These are phyloP conservation scores for Poteriospumella lacustris DNA, from an alignment of 108 stramenopile species.

Conservation along the genomic window DNA sequence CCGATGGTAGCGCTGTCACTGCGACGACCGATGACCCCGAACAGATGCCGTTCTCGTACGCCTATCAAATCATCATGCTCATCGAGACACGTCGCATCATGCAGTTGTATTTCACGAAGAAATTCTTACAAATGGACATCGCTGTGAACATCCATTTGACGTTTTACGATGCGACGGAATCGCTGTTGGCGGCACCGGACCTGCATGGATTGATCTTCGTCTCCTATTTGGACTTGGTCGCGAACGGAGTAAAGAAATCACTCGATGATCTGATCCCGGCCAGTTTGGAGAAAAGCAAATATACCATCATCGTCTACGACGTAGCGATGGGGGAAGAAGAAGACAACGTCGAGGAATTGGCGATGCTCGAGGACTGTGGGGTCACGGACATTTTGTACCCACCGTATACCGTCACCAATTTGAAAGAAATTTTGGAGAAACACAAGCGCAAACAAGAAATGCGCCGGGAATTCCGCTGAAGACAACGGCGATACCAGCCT, in stretches of 20 bases:
- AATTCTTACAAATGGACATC: neutral
- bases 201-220: neutral
- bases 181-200: neutral
- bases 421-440: neutral
- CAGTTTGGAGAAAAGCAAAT: neutral
- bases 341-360: neutral
- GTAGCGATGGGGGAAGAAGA: neutral
- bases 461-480: too few species aligned
- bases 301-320: neutral
- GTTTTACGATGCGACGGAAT: neutral
- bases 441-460: neutral
- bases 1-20: too few species aligned
- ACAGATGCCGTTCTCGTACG: neutral
- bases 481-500: too few species aligned
- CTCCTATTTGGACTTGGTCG: neutral
- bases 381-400: neutral
- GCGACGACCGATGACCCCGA: too few species aligned
- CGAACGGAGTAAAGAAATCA: neutral
- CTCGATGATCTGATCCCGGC: neutral
- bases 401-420: neutral
- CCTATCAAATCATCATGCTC: neutral
- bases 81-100: neutral
- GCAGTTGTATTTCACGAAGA: neutral
- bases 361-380: neutral
- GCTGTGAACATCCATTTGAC: neutral